A percentile compares a stretch with the other conserved stretches of the same genome.
Conservation (phyloP, 1,284 basidiomycete species). For the Coniferiporia sulphurascens region DNA sequence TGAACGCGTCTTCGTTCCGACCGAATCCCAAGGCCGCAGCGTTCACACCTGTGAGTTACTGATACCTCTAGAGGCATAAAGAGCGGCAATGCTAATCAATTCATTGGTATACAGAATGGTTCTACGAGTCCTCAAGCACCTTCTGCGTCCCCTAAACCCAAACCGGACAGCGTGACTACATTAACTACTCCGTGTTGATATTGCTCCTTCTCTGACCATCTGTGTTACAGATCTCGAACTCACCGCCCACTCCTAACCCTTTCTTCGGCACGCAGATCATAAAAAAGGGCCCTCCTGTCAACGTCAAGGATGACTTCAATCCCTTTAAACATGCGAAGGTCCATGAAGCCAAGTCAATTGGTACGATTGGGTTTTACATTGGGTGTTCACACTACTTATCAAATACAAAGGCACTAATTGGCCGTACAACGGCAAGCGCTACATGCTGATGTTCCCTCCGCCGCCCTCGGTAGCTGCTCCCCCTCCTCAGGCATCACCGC, state of each 20-base stretch:
- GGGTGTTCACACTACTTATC: neutral
- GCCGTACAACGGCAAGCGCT: constrained; percentile 88
- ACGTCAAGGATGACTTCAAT: constrained; percentile 92
- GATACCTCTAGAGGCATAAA: neutral
- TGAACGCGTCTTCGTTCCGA: constrained; percentile 75
- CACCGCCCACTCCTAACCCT: constrained; percentile 53
- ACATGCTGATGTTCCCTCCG: constrained; percentile 70
- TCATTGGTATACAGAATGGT: constrained; percentile 8
- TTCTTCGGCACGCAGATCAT: constrained; percentile 82
- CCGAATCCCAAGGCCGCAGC: constrained; percentile 76
- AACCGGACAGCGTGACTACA: constrained; percentile 42
- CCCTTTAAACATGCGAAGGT: constrained; percentile 85
- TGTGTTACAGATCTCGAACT: constrained; percentile 28
- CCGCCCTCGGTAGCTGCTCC: constrained; percentile 40
- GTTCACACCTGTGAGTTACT: constrained; percentile 60
- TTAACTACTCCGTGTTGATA: neutral
- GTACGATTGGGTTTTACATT: constrained; percentile 34
- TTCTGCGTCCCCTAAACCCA: constrained; percentile 52
- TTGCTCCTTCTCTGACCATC: neutral
- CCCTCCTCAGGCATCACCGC: constrained; percentile 55
- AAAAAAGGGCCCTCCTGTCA: constrained; percentile 68
- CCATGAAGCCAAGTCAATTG: constrained; percentile 62
- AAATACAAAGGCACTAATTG: constrained; percentile 60
- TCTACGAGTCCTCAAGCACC: constrained; percentile 12
- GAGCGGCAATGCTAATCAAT: neutral